Conservation (phyloP, 176 grass and related monocot genomes). For the Zizania latifolia region DNA sequence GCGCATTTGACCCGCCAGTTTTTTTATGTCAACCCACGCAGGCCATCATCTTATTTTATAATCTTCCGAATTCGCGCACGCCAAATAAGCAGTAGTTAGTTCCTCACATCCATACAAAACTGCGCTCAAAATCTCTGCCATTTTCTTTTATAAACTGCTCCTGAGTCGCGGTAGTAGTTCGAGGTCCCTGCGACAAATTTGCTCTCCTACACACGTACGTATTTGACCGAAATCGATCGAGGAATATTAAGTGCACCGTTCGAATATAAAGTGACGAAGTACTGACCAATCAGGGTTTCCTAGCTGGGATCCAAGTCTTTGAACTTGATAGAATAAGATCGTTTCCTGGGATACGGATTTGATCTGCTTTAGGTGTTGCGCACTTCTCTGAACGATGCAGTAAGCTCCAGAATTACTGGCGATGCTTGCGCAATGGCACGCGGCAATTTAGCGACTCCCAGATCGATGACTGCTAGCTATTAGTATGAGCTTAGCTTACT, state of each 20-base stretch:
- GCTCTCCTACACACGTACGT: background rate
- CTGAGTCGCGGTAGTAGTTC: background rate
- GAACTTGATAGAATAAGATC: background rate
- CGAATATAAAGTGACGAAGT: background rate
- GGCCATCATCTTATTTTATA: background rate
- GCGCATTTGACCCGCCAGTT: background rate
- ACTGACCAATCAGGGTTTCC: background rate
- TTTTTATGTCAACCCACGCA: slow-evolving; percentile 1
- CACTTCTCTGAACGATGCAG: background rate
- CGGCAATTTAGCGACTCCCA: background rate
- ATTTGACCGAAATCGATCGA: background rate
- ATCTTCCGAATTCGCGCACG: background rate
- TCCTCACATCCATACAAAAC: background rate
- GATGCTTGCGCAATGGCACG: background rate
- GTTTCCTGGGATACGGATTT: background rate
- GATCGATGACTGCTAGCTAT: too few relatives aligned
- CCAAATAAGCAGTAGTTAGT: background rate
- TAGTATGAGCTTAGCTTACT: background rate
- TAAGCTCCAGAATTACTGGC: background rate
- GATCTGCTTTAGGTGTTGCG: too few relatives aligned
- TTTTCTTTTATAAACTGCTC: background rate
- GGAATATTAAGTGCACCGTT: background rate
- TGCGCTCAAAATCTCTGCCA: background rate
- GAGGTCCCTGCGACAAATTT: background rate
- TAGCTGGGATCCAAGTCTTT: slow-evolving; percentile 3